These are phyloP conservation scores for Rhinocladiella similis DNA, from an alignment of 2,329 filamentous ascomycete species.

Conservation along the genomic window DNA sequence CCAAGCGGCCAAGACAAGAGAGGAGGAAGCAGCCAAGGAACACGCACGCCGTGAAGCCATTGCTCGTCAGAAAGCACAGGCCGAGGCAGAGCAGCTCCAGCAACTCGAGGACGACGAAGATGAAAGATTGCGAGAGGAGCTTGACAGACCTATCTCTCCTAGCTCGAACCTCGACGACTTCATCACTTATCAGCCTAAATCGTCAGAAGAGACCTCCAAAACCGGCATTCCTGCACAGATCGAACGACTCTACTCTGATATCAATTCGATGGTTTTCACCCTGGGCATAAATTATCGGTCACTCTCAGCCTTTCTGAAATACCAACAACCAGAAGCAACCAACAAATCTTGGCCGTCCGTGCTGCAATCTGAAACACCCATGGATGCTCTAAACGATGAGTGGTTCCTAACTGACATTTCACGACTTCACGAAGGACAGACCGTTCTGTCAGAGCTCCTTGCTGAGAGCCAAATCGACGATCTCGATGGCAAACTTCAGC, in stretches of 20 bases:
- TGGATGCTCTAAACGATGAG: conserved; percentile 68
- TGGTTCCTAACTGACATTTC: conserved; percentile 78
- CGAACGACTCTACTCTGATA: conserved; percentile 51
- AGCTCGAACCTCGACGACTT: conserved; percentile 49
- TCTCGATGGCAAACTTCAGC: conserved; percentile 66
- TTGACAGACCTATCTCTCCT: conserved; percentile 44
- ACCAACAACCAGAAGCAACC: conserved; percentile 48
- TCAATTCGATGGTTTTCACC: conserved; percentile 84
- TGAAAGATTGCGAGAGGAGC: conserved; percentile 46
- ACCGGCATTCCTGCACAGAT: conserved; percentile 52
- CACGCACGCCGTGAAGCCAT: conserved; percentile 24
- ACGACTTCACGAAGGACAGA: conserved; percentile 65
- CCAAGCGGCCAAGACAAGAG: conserved; percentile 22
- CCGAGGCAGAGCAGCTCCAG: conserved; percentile 37
- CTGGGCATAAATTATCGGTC: conserved; percentile 81
- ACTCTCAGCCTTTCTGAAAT: conserved; percentile 56
- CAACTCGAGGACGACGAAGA: conserved; percentile 49
- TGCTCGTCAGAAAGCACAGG: conserved; percentile 21
- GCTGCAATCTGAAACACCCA: conserved; percentile 52
- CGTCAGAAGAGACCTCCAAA: conserved; percentile 41
- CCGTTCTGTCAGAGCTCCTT: conserved; percentile 65
- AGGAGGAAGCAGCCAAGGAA: conserved; percentile 26
- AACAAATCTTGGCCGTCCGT: conserved; percentile 49
- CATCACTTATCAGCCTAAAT: conserved; percentile 48
- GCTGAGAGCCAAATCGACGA: conserved; percentile 68